These are phyloP conservation scores for Elasticomyces elasticus DNA, from an alignment of 495 filamentous ascomycete genomes.

Conservation along the genomic window DNA sequence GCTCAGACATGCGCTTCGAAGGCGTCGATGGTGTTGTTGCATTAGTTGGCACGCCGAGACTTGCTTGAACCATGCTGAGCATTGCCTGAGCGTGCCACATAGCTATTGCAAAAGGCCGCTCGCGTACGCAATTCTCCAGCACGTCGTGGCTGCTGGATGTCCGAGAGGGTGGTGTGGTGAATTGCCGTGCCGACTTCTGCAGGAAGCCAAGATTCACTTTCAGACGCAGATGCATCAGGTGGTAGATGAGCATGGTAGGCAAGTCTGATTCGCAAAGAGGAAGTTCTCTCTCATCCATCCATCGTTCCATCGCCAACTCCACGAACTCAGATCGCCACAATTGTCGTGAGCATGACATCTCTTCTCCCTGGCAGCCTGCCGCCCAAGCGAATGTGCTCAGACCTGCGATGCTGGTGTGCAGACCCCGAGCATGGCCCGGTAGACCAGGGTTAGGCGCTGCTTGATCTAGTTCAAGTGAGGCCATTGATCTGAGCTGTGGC, in stretches of 20 bases:
- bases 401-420: neutral
- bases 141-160: neutral
- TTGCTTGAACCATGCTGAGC: neutral
- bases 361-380: neutral
- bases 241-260: neutral
- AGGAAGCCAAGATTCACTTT: neutral
- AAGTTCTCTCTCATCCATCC: neutral
- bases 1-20: neutral
- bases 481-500: neutral
- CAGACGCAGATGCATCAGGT: neutral
- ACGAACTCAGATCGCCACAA: neutral
- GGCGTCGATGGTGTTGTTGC: neutral
- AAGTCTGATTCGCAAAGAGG: neutral
- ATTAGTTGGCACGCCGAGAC: neutral
- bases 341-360: neutral
- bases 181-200: neutral
- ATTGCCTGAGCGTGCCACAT: neutral
- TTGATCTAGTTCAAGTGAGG: neutral
- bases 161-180: neutral
- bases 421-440: neutral
- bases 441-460: neutral
- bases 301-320: neutral
- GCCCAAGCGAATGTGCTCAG: neutral
- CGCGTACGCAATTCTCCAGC: neutral
- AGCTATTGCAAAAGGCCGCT: neutral